Base-by-base conservation (phyloP, 2,329 filamentous ascomycete genomes). In the Nigrospora sphaerica region DNA sequence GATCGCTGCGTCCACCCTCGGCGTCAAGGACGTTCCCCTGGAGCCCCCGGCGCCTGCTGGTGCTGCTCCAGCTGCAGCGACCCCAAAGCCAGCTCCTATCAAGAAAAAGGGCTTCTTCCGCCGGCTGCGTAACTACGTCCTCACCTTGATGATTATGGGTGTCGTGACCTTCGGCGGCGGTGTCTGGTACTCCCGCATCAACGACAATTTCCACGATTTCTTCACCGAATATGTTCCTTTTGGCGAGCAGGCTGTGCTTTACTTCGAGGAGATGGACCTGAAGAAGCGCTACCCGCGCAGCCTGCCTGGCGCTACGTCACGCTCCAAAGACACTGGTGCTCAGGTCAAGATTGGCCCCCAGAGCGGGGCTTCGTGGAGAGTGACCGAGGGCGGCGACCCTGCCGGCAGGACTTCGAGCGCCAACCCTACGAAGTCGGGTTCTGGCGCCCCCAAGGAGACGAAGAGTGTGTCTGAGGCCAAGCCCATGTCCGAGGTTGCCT, bases 201-300 rank as follows among this genome's bases (percentile, higher is more conserved):
- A 86, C 62, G 93, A 98, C 74, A 95, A 89, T 70, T 98, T 97
- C 78, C 92, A 98, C 70, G 93, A 98, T 68, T 93, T 96, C 74
- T 98, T 98, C 71, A 97, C 91, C 59, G 91, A 96, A 70, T 98
- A 92, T 66, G 71, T 98, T 16, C 93, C 93, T 18, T 95, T 87
- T 56, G 93, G 91, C 59, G 93, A 98, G 70, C 88, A 95, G 63
- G 86, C 86, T 16, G 92, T 98, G 39, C 81, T 95, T 23, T 97
- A 95, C 71, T 84, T 98, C 44, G 93, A 98, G 69, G 93, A 98
- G 71, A 81, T 86, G 55, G 90, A 96, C 61, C 96, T 95, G 73
- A 82, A 86, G 63, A 90, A 86, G 68, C 83, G 88, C 48, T 96
- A 95, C 72, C 79, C 70, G 56, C 72, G 68, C 60, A 71, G 67